A percentile compares a stretch with the other conserved stretches of the same genome.
phyloP scores from a whole-genome alignment of 1,284 basidiomycete genomes.

The Tilletia caries region DNA sequence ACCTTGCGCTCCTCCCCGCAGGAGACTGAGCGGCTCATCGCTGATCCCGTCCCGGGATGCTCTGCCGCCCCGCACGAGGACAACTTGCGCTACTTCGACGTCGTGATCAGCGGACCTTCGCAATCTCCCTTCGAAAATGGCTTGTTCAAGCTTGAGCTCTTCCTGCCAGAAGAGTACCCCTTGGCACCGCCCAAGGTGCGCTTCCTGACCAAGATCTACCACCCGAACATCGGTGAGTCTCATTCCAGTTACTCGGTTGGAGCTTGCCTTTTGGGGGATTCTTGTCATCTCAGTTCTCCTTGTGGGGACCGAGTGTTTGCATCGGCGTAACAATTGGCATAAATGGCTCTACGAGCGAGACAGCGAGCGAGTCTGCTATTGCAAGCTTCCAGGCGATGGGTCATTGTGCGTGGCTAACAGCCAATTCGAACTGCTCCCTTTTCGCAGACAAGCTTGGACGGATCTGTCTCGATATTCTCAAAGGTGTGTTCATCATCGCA shows the following conservation, averaged over 20 bases:
- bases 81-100: constrained; percentile 97
- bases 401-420: too few relatives aligned
- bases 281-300: too few relatives aligned
- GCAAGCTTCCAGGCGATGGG: too few relatives aligned
- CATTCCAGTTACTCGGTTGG: background rate
- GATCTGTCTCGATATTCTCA: constrained; percentile 96
- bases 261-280: too few relatives aligned
- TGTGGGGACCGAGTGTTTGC: too few relatives aligned
- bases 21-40: constrained; percentile 94
- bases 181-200: constrained; percentile 99
- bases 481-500: constrained; percentile 61
- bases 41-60: constrained; percentile 94
- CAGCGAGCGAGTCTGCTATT: too few relatives aligned
- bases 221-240: constrained; percentile 95
- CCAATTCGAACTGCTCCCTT: background rate
- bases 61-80: constrained; percentile 90
- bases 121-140: constrained; percentile 87
- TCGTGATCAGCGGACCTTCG: constrained; percentile 88
- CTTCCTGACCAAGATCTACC: constrained; percentile 99
- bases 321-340: too few relatives aligned
- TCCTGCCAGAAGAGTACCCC: constrained; percentile 96
- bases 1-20: constrained; percentile 51
- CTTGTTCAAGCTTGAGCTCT: constrained; percentile 89
- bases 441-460: constrained; percentile 86
- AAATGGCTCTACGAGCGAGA: too few relatives aligned